Evolutionary conservation across 2,329 filamentous ascomycete species (phyloP).

Genomic region (Graphilbum ipis-grandicollis): DNA sequence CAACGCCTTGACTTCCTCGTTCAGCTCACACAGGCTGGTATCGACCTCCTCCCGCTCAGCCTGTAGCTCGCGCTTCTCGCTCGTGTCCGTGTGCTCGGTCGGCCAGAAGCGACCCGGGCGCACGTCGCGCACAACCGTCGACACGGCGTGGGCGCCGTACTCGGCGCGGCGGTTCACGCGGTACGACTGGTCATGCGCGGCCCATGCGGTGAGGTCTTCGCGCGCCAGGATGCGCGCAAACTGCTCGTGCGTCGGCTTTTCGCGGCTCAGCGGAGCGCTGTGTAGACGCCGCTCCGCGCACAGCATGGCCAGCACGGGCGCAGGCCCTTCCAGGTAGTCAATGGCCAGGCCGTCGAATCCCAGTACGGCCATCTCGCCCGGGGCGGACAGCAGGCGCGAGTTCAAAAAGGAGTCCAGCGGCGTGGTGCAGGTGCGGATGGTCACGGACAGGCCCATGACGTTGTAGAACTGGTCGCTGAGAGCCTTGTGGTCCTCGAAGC

Average conservation of each 20-base stretch:
- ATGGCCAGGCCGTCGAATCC: constrained; percentile 70
- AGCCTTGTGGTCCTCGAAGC: constrained; percentile 53
- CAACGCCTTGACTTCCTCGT: too few relatives aligned
- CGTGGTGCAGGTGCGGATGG: constrained; percentile 45
- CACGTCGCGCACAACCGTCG: constrained; percentile 48
- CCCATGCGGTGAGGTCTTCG: constrained; percentile 47
- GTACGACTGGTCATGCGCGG: constrained; percentile 48
- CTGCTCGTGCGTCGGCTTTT: constrained; percentile 47
- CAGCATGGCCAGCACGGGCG: constrained; percentile 72
- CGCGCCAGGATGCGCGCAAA: constrained; percentile 46
- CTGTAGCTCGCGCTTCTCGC: constrained; percentile 45
- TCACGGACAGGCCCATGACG: constrained; percentile 50
- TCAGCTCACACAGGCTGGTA: constrained; percentile 16
- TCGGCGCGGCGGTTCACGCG: constrained; percentile 55
- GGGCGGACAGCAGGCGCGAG: too few relatives aligned
- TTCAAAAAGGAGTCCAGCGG: constrained; percentile 38
- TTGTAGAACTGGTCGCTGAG: constrained; percentile 49
- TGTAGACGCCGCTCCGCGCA: constrained; percentile 58
- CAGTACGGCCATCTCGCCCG: too few relatives aligned
- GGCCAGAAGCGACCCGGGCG: constrained; percentile 53
- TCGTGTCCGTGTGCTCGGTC: constrained; percentile 53
- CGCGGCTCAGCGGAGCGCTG: constrained; percentile 44
- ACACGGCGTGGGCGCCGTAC: constrained; percentile 59
- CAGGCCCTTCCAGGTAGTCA: constrained; percentile 65
- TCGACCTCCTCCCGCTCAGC: constrained; percentile 28